These are phyloP conservation scores for Alternaria angustiovoidea DNA, from an alignment of 2,329 filamentous ascomycete species.

Conservation along the genomic window DNA sequence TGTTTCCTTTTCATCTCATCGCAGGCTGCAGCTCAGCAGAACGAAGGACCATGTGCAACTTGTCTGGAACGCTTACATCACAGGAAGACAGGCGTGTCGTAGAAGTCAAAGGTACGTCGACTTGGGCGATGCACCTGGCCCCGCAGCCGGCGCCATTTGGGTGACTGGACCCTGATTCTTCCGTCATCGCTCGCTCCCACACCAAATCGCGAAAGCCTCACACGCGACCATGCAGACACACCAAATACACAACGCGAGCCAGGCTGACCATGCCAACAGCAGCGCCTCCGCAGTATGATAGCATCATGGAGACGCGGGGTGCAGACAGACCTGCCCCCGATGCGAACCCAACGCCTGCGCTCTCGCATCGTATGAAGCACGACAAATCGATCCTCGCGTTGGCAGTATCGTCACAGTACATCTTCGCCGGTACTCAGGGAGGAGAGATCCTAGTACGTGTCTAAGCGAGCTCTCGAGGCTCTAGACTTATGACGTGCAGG, in stretches of 20 bases:
- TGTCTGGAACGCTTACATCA: slow-evolving; percentile 38
- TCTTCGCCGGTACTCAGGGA: slow-evolving; percentile 92
- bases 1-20: slow-evolving; percentile 37
- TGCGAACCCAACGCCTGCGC: slow-evolving; percentile 59
- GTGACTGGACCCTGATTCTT: slow-evolving; percentile 25
- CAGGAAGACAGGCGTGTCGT: slow-evolving; percentile 24
- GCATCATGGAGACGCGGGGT: slow-evolving; percentile 28
- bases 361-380: slow-evolving; percentile 78
- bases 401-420: slow-evolving; percentile 78
- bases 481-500: slow-evolving; percentile 48
- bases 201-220: slow-evolving; percentile 21
- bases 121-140: slow-evolving; percentile 5
- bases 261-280: slow-evolving; percentile 42
- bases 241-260: slow-evolving; percentile 12
- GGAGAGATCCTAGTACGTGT: slow-evolving; percentile 80
- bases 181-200: slow-evolving; percentile 36
- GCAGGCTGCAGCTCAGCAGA: slow-evolving; percentile 39
- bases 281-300: slow-evolving; percentile 37
- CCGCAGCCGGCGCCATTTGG: slow-evolving; percentile 16
- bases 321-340: slow-evolving; percentile 9
- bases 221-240: slow-evolving; percentile 35
- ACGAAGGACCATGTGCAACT: slow-evolving; percentile 41
- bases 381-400: slow-evolving; percentile 83
- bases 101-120: slow-evolving; percentile 27
- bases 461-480: neutral